A percentile compares a stretch with the other conserved stretches of the same genome.
Conservation (phyloP, 768 basidiomycete species). For the Xerocomus spinulosus region DNA sequence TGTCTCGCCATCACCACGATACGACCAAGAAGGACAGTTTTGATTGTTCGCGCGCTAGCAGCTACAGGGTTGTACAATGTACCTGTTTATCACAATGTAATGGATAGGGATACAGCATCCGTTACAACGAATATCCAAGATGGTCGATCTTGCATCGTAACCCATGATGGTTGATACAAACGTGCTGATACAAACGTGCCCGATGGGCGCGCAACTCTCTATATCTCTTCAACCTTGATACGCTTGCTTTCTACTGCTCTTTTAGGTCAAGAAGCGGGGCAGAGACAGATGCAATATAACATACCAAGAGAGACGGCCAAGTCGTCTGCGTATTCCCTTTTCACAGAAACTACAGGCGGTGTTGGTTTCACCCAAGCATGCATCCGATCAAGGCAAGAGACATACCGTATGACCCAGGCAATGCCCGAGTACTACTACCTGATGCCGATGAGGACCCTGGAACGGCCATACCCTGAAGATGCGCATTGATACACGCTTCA, state of each 20-base stretch:
- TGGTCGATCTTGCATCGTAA: too few species aligned
- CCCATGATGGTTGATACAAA: too few species aligned
- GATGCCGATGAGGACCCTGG: neutral
- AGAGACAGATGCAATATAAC: neutral
- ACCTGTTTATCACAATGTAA: too few species aligned
- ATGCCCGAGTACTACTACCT: neutral
- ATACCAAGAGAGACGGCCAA: neutral
- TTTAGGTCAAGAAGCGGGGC: neutral
- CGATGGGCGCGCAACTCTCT: neutral
- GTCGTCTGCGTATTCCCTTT: conserved; percentile 17
- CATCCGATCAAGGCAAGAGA: neutral
- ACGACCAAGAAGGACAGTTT: too few species aligned
- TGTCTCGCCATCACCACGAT: too few species aligned
- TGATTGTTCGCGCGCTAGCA: too few species aligned
- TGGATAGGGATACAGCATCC: too few species aligned
- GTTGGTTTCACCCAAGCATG: neutral
- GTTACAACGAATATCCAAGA: too few species aligned
- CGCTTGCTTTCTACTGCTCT: conserved; percentile 9
- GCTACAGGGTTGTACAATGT: too few species aligned
- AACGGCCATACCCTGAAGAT: neutral
- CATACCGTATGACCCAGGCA: neutral
- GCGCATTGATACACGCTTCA: neutral
- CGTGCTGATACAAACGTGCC: too few species aligned
- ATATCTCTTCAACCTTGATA: conserved; percentile 17
- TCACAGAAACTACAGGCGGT: neutral